These are phyloP conservation scores for Achaetomium macrosporum DNA, from an alignment of 2,329 filamentous ascomycete genomes.

Conservation along the genomic window DNA sequence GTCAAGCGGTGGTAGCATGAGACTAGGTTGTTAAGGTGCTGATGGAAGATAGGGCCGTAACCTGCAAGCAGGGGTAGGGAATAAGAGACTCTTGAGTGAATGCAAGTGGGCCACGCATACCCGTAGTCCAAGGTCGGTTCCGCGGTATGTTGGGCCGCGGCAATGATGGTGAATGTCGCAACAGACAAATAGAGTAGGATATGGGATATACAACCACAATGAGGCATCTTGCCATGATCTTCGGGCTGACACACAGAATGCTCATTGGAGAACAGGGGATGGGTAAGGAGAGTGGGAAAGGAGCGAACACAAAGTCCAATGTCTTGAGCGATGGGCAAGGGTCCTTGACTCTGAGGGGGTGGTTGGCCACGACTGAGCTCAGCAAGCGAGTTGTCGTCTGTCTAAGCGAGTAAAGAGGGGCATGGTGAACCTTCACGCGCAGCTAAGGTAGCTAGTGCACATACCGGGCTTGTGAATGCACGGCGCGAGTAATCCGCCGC, in stretches of 20 bases:
- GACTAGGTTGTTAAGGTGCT: too few species aligned
- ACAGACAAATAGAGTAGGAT: conserved; percentile 13
- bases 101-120: conserved; percentile 7
- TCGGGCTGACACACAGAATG: too few species aligned
- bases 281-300: too few species aligned
- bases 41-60: not conserved
- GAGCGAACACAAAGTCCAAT: too few species aligned
- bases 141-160: conserved; percentile 7
- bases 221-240: conserved; percentile 6
- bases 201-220: not conserved
- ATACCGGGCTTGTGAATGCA: conserved; percentile 17
- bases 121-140: conserved; percentile 11
- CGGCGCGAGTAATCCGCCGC: conserved; percentile 11
- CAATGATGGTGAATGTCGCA: conserved; percentile 5
- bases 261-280: too few species aligned
- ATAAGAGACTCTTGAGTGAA: not conserved
- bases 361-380: too few species aligned
- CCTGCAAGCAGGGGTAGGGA: not conserved
- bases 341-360: too few species aligned
- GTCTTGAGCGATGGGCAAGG: too few species aligned
- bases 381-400: too few species aligned
- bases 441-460: conserved; percentile 16
- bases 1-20: too few species aligned
- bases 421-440: too few species aligned
- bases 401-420: too few species aligned